Evolutionary conservation across 2,329 filamentous ascomycete genomes (phyloP).

Genomic region (Fusarium domesticum): DNA sequence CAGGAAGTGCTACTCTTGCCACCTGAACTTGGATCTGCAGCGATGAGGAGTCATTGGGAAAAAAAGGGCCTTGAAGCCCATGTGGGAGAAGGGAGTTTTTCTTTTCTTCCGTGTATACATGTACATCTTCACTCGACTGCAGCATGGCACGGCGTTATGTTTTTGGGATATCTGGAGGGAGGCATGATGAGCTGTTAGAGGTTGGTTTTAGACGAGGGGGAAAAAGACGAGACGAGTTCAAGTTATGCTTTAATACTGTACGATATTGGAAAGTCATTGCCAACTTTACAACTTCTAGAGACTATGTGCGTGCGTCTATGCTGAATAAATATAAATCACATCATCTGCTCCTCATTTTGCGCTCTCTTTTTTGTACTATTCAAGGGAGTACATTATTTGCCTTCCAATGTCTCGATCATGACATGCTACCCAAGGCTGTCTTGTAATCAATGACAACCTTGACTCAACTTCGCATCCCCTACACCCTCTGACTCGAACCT

Average conservation of each 20-base stretch:
- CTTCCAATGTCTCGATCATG: no score
- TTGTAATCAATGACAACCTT: no score
- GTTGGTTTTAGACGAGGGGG: conserved; percentile 31
- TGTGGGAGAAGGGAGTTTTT: conserved; percentile 9
- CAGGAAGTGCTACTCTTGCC: background rate
- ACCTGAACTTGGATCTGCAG: background rate
- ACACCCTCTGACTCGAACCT: no score
- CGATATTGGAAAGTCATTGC: conserved; percentile 15
- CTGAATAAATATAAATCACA: no score
- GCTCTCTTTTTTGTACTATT: no score
- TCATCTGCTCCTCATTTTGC: no score
- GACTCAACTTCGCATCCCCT: no score
- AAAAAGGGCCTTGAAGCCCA: conserved; percentile 16
- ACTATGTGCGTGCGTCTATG: no score
- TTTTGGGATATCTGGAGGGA: conserved; percentile 30
- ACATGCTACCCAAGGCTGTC: no score
- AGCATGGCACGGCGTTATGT: conserved; percentile 51
- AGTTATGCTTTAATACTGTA: conserved; percentile 32
- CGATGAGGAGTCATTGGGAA: conserved; percentile 2
- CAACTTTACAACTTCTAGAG: background rate
- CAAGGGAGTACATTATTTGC: no score
- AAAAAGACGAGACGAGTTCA: conserved; percentile 30
- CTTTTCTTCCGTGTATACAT: conserved; percentile 34
- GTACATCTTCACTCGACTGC: conserved; percentile 54
- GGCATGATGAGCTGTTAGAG: conserved; percentile 31